Base-by-base conservation (phyloP, 495 filamentous ascomycete genomes). In the Durotheca rogersii region DNA sequence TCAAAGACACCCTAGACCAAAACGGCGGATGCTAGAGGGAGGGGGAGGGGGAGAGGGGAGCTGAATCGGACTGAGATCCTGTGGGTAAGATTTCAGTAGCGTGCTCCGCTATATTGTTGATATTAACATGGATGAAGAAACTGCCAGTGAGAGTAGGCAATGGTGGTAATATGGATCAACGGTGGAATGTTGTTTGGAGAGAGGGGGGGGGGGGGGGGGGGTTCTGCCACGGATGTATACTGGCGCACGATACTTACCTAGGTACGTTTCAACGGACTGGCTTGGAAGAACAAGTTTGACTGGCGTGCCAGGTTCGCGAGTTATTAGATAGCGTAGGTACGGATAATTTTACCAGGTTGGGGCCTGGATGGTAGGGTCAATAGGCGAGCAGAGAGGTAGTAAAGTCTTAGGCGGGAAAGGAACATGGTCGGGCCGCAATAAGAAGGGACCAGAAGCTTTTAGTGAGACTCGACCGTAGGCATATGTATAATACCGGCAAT, bases 101-200 rank as follows among this genome's bases (percentile, higher is more conserved):
- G 32, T 14, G 49, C 15, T 49, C 55, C 49, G 55, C 55, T 58
- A 53, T 47, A 58, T 46, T 51, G 55, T 12, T 49, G 53, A 58
- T 58, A 58, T 58, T 53, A 58, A 50, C 56, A 58, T 50, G 56
- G 56, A 50, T 58, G 17, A 30, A 50, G 25, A 50, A 31, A 42
- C 21, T 27, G 11, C 43, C 18, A 37, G 15, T 32, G 40, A 36
- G 38, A 46, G 38, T 7, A 35, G 30, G 49, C 41, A 58, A 49
- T 53, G 39, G 19, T 34, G 40, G 40, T 41, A n/a, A n/a, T n/a
- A 46, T 46, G 36, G 56, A 53, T 58, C 56, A 36, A 46, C 49
- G 41, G 46, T 31, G 21, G 49, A 31, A 53, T 19, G 35, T 56
- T 44, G n/a, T n/a, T n/a, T n/a, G n/a, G n/a, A n/a, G n/a, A n/a